Evolutionary conservation across 1,284 basidiomycete species (phyloP).

Genomic region (Rhodotorula sp.): DNA sequence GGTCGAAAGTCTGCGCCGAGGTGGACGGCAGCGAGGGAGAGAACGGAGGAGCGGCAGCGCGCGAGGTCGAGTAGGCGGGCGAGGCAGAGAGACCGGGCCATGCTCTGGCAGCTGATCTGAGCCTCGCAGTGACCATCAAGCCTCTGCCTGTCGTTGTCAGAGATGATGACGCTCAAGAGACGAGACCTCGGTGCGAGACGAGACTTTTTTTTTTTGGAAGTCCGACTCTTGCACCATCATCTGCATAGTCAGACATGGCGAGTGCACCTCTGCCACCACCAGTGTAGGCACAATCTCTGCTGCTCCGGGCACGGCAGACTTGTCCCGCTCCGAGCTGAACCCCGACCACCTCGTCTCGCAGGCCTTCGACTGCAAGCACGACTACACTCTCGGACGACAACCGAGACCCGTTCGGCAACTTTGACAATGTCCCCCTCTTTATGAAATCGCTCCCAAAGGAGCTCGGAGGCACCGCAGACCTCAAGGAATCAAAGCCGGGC

Average conservation of each 20-base stretch:
- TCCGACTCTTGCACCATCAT: not conserved
- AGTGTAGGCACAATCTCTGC: not conserved
- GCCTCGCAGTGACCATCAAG: not conserved
- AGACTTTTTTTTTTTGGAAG: not conserved
- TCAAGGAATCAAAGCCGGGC: not conserved
- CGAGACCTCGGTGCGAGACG: not conserved
- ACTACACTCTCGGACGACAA: not conserved
- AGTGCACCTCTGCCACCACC: no score
- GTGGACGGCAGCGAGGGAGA: conserved; percentile 10
- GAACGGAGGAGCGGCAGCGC: not conserved
- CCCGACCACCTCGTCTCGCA: not conserved
- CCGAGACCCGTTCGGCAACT: conserved; percentile 14
- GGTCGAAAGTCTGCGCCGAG: conserved; percentile 17
- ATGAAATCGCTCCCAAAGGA: conserved; percentile 76
- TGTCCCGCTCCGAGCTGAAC: not conserved
- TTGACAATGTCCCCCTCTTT: conserved; percentile 67
- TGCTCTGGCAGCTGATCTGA: not conserved
- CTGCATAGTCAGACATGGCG: not conserved
- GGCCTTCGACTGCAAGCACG: not conserved
- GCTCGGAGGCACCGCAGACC: conserved; percentile 22
- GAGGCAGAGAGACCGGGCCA: not conserved
- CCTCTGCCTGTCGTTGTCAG: not conserved
- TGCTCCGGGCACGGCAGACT: no score
- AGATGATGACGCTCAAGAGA: not conserved
- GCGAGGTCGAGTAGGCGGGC: not conserved